These are phyloP conservation scores for Tuber umbilicatum DNA, from an alignment of 495 filamentous ascomycete genomes.

Conservation along the genomic window DNA sequence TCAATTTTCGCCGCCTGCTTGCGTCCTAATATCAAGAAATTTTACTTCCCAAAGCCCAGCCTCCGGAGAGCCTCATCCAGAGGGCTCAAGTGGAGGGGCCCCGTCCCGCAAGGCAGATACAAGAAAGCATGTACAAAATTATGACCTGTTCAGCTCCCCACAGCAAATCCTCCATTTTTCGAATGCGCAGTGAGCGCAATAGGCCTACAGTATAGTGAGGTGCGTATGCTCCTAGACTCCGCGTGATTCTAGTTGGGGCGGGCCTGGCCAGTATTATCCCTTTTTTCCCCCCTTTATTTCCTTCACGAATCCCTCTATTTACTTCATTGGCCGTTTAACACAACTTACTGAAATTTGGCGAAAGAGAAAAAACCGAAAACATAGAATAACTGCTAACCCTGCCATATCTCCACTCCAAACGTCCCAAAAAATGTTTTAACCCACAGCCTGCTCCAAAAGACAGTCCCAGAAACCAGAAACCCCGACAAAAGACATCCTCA, in stretches of 20 bases:
- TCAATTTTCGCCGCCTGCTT: neutral
- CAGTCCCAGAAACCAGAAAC: neutral
- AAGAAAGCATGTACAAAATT: neutral
- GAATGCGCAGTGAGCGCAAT: neutral
- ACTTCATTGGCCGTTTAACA: neutral
- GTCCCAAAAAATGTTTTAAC: neutral
- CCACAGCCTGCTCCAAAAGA: neutral
- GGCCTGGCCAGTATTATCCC: neutral
- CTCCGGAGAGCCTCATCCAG: neutral
- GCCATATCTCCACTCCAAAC: neutral
- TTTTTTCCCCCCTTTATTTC: neutral
- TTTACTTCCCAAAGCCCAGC: neutral
- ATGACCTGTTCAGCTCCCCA: neutral
- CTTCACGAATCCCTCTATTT: neutral
- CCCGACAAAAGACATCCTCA: neutral
- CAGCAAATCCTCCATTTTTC: neutral
- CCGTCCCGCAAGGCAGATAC: neutral
- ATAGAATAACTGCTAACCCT: neutral
- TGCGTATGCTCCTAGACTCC: neutral
- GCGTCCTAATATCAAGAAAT: neutral
- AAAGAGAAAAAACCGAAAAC: neutral
- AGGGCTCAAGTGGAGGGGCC: neutral
- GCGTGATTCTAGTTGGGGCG: neutral
- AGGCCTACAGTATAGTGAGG: neutral
- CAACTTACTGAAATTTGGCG: neutral